A percentile compares a stretch with the other conserved stretches of the same genome.
Conservation (phyloP, 306 rosid species). For the Quercus rubra region DNA sequence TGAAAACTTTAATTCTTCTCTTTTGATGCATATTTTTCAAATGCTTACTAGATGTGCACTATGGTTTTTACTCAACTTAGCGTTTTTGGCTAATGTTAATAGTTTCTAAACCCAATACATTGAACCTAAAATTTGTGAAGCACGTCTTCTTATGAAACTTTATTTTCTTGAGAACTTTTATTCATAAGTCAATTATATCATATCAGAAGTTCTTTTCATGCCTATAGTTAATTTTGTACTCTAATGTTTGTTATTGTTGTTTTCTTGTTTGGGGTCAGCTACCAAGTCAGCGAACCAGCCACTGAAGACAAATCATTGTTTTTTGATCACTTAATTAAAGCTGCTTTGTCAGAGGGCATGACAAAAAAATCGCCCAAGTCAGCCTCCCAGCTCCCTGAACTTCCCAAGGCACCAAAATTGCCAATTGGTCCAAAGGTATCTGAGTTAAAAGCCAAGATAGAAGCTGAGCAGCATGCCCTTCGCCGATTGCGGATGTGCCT, state of each 20-base stretch:
- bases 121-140: not conserved
- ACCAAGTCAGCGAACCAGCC: slow-evolving; percentile 58
- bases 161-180: not conserved
- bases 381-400: slow-evolving; percentile 51
- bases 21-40: not conserved
- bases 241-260: slow-evolving; percentile 9
- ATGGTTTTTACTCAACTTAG: not conserved
- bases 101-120: not conserved
- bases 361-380: slow-evolving; percentile 48
- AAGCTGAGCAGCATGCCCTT: slow-evolving; percentile 96
- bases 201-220: not conserved
- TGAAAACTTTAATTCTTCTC: not conserved
- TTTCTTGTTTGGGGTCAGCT: slow-evolving; percentile 44
- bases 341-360: slow-evolving; percentile 58
- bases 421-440: slow-evolving; percentile 84
- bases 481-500: slow-evolving; percentile 98
- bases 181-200: not conserved
- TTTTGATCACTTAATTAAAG: slow-evolving; percentile 66
- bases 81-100: no score
- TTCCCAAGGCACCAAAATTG: slow-evolving; percentile 90
- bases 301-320: slow-evolving; percentile 65
- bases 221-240: slow-evolving; percentile 15
- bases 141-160: not conserved
- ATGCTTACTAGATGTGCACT: not conserved
- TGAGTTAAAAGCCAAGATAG: slow-evolving; percentile 84